Base-by-base conservation (phyloP, 345 rosid species). In the Rhodamnia rubescens region DNA sequence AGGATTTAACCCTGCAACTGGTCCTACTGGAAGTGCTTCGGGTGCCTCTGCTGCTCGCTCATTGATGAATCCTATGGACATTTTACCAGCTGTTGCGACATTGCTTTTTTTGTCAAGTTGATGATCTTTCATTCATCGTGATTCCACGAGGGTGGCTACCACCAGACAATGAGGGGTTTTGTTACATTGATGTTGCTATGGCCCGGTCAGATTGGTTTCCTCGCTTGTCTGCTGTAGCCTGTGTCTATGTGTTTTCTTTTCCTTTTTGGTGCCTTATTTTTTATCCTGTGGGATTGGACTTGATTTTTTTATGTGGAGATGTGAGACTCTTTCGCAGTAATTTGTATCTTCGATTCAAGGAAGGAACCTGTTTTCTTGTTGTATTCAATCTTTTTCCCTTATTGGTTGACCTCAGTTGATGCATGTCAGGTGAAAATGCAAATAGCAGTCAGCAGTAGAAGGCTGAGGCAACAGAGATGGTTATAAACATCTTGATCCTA, bases 21-120 rank as follows among this genome's bases (percentile, higher is more conserved):
- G 94, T 27, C 99, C 98, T 29, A 84, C 87, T 4, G 94, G 96
- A 83, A 91, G 96, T 83, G 42, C 90, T 64, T 89, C 96, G 7
- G 86, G 82, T 16, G 93, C 92, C 57, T 89, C 98, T 5, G 86
- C 59, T 12, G 94, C 96, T 53, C 80, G 88, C 84, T 78, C 89
- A 14, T 44, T 87, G 86, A 56, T 74, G 85, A 91, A 90, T 87
- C 88, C 91, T 11, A 84, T 84, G 12, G 51, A 88, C 50, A 56
- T 87, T 21, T 84, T 91, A 29, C 74, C 88, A 2, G n/a, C 81
- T 21, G 87, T 87, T 18, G 18, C 87, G 14, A 52, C 85, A 86
- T 64, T 89, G 26, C 83, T 69, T 83, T 85, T 56, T 81, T 89
- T 61, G 89, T 87, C 74, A 86, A 87, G 59, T 87, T 90, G 32